Evolutionary conservation across 768 basidiomycete genomes (phyloP).

Genomic region (Polyporus arcularius): DNA sequence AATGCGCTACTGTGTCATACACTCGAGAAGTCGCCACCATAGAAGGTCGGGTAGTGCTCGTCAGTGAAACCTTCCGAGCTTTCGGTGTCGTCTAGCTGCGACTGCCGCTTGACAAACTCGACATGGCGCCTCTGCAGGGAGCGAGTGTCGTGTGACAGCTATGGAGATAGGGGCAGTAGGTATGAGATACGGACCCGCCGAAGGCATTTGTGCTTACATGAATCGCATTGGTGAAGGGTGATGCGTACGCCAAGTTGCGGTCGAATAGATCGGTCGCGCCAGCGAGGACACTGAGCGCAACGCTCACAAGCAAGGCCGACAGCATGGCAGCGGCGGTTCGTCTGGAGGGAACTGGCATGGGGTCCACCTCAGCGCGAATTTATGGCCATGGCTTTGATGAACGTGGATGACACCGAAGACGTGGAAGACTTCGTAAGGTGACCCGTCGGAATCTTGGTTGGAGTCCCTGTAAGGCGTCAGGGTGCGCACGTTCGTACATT

Average conservation of each 20-base stretch:
- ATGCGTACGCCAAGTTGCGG: constrained; percentile 17
- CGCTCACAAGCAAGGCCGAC: neutral
- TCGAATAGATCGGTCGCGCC: constrained; percentile 19
- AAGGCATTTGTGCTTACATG: constrained; percentile 3
- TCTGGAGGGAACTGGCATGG: neutral
- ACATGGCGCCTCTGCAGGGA: constrained; percentile 39
- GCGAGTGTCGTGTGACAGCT: constrained; percentile 43
- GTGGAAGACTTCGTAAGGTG: neutral
- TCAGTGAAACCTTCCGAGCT: constrained; percentile 43
- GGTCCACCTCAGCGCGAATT: neutral
- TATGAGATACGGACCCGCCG: neutral
- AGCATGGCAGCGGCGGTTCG: neutral
- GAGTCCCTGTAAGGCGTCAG: too few species aligned
- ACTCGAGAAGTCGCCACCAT: constrained; percentile 50
- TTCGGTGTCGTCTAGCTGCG: constrained; percentile 35
- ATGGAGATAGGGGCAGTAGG: neutral
- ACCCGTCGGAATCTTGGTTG: too few species aligned
- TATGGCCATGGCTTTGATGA: neutral
- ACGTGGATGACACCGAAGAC: neutral
- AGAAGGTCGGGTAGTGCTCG: constrained; percentile 52
- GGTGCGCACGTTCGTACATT: neutral
- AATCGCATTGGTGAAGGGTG: constrained; percentile 9
- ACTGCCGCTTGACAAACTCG: constrained; percentile 32
- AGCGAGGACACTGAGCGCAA: constrained; percentile 13
- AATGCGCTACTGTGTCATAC: constrained; percentile 27